Evolutionary conservation across 2,329 filamentous ascomycete species (phyloP), one percentile per base, ranked within the genome.

Genomic region (Diaporthe caulivora): DNA sequence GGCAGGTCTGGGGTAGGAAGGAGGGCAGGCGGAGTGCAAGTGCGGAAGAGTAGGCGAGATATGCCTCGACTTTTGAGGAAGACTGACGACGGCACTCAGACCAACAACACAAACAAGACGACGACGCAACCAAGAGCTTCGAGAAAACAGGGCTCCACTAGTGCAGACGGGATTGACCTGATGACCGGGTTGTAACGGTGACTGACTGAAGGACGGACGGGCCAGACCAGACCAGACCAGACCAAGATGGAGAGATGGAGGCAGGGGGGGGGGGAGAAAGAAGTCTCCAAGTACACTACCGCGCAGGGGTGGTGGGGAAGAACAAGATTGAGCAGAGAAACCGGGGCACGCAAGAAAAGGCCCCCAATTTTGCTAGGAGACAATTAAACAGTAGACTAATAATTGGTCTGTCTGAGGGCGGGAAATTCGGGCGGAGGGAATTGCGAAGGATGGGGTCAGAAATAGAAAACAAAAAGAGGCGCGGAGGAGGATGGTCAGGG

Each of bases 51-150:
- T 34, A 9, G 31, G 62, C 51, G 62, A 44, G 62, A 65, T 65
- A 65, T 65, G 62, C 44, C 62, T 51, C 62, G 42, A 65, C 62
- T 51, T 65, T 65, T 65, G 47, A 65, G 29, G 29, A 34, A 13
- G 13, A 6, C 13, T 34, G 44, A 34, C 9, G 62, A 24, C 29
- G 62, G 29, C 44, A 51, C 21, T 65, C 26, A 31, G 29, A 34
- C 21, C 42, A 34, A 65, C 26, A 31, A 24, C 5, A 34, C 34
- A 34, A 34, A 5, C 34, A 34, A 34, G 34, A 34, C 34, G 60
- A 49, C 29, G 60, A n/a, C 40, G 57, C 42, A 64, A 51, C 18
- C 13, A 17, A 51, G 31, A 51, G 29, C 44, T 65, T 51, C 62
- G 44, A 65, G 62, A 51, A 65, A 24, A 37, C 44, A 49, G 10